Percentiles rank a stretch among this genome's conserved stretches.
Evolutionary conservation across 495 filamentous ascomycete genomes (phyloP).

Genomic region (Opeltia flavorubescens): DNA sequence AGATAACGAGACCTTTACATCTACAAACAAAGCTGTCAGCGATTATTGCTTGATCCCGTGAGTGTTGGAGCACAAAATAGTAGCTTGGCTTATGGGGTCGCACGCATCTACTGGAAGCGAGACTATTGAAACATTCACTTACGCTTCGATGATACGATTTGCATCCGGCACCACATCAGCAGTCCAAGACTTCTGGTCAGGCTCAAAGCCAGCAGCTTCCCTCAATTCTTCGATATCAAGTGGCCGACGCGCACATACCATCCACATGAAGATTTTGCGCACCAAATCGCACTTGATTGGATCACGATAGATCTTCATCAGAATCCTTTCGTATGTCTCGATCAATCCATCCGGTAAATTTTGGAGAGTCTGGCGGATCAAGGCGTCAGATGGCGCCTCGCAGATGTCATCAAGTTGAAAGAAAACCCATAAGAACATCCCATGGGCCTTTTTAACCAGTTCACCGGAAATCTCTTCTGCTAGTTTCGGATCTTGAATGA

Average conservation of each 20-base stretch:
- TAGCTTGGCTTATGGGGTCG: too few relatives aligned
- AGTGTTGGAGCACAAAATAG: too few relatives aligned
- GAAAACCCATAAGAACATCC: slow-evolving; percentile 20
- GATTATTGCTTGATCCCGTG: too few relatives aligned
- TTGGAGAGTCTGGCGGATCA: slow-evolving; percentile 9
- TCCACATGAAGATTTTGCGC: slow-evolving; percentile 4
- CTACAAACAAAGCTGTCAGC: too few relatives aligned
- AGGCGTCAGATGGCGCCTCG: slow-evolving; percentile 13
- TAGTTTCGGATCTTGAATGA: slow-evolving; percentile 5
- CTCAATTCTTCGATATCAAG: slow-evolving; percentile 22
- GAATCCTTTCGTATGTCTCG: slow-evolving; percentile 14
- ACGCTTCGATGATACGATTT: slow-evolving; percentile 17
- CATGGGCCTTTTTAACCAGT: slow-evolving; percentile 12
- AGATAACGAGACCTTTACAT: slow-evolving; percentile 21
- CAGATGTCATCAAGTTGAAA: slow-evolving; percentile 19
- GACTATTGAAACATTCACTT: background rate
- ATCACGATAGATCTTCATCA: slow-evolving; percentile 8
- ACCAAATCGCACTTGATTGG: background rate
- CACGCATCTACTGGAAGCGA: background rate
- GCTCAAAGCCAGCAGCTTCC: slow-evolving; percentile 22
- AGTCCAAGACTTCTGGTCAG: slow-evolving; percentile 16
- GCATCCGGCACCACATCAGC: slow-evolving; percentile 13
- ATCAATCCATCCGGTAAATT: slow-evolving; percentile 14
- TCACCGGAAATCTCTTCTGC: slow-evolving; percentile 6
- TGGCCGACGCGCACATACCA: slow-evolving; percentile 16